Percentiles rank a stretch among this genome's conserved stretches.
Evolutionary conservation across 768 basidiomycete species (phyloP).

Genomic region (Pisolithus marmoratus): DNA sequence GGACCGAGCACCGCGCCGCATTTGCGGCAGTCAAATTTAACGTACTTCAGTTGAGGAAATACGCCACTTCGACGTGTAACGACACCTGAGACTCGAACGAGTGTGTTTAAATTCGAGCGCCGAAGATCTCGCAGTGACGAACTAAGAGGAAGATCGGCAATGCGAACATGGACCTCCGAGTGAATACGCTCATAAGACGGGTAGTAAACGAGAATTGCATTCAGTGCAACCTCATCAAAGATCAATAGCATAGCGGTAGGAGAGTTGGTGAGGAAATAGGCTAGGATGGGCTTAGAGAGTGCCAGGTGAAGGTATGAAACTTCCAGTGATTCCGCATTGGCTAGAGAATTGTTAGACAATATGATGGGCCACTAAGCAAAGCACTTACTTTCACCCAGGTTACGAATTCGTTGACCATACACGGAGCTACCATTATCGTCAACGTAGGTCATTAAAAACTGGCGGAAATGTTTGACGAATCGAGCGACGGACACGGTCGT

Average conservation of each 20-base stretch:
- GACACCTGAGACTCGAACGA: constrained; percentile 93
- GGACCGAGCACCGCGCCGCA: constrained; percentile 93
- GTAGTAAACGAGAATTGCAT: constrained; percentile 92
- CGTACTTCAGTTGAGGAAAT: constrained; percentile 98
- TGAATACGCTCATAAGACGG: constrained; percentile 96
- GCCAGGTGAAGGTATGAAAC: constrained; percentile 96
- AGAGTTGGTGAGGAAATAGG: constrained; percentile 95
- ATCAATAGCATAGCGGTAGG: constrained; percentile 89
- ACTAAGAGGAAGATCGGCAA: constrained; percentile 87
- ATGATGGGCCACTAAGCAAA: constrained; percentile 5
- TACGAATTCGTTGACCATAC: constrained; percentile 90
- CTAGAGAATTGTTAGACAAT: constrained; percentile 36
- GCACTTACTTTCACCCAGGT: constrained; percentile 85
- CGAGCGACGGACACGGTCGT: constrained; percentile 83
- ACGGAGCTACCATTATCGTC: constrained; percentile 90
- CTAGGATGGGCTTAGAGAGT: constrained; percentile 87
- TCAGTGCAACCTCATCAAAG: constrained; percentile 92
- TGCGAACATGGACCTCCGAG: constrained; percentile 95
- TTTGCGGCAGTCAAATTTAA: constrained; percentile 96
- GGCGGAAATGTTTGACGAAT: constrained; percentile 90
- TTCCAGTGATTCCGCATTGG: constrained; percentile 95
- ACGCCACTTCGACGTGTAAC: constrained; percentile 94
- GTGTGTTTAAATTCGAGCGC: constrained; percentile 86
- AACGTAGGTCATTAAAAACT: constrained; percentile 93
- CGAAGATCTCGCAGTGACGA: constrained; percentile 92